Evolutionary conservation across 1,284 basidiomycete genomes (phyloP), one percentile per base, ranked within the genome.

Genomic region (Malassezia vespertilionis): DNA sequence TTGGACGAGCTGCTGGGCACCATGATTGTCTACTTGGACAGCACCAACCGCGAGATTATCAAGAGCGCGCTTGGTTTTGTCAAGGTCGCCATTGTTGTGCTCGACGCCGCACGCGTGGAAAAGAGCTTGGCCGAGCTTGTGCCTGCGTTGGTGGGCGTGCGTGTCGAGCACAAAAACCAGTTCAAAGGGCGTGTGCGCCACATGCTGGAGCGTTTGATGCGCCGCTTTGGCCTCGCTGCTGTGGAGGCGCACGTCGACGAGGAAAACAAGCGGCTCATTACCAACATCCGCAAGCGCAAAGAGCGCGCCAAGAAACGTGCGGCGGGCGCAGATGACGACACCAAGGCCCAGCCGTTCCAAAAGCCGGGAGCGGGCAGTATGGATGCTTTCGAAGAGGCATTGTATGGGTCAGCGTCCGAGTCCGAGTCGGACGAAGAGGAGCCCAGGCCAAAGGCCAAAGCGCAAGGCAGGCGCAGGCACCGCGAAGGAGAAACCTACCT

Each of bases 171-270:
- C 75, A 91, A 91, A 72, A 95, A 97, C 69, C 91, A 96, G 72
- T 97, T 99, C 80, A 97, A 97, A 72, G 77, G 79, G 45, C 96
- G 95, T 75, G 86, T 95, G 11, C 80, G 88, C 35, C 90, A 96
- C 72, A 89, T 97, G 51, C 88, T 97, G 61, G 93, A 97, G 75
- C 80, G 93, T 36, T 82, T 97, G 78, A 78, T 97, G 54, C 77
- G 91, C 52, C 79, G 89, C 53, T 93, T 95, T 65, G 84, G 83
- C 0, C 93, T 81, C 76, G 82, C 90, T 40, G 82, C 82, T 17
- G 80, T 99, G 5, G 75, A 75, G 53, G 57, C 65, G 37, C 74
- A 76, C 7, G 57, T 56, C 3, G 83, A 79, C 54, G 83, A 84
- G 23, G 82, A 83, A 15, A 72, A 74, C 53, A 84, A 84, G 70